Conservation (phyloP, 306 rosid species). For the Cyclanthera cordifolia region DNA sequence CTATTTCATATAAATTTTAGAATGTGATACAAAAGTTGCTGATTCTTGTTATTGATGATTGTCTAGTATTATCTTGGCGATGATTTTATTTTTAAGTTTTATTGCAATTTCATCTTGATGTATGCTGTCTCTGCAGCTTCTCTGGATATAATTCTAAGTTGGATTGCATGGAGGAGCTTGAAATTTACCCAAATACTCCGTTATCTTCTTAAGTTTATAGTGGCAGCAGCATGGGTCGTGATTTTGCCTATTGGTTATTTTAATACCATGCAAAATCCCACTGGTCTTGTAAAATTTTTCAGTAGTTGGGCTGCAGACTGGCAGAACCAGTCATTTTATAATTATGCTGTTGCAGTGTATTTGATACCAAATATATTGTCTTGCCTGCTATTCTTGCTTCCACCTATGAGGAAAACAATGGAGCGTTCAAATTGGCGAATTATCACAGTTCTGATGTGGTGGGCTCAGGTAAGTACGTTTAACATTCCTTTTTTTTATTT, state of each 20-base stretch:
- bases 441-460: conserved; percentile 75
- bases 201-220: conserved; percentile 69
- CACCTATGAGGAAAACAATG: conserved; percentile 59
- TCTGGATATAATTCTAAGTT: conserved; percentile 71
- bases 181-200: conserved; percentile 67
- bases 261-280: conserved; percentile 64
- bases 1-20: not conserved
- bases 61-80: not conserved
- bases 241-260: conserved; percentile 68
- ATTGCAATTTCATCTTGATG: conserved; percentile 10
- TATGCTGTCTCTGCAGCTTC: conserved; percentile 45
- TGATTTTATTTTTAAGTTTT: not conserved
- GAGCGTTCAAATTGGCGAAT: conserved; percentile 67
- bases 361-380: conserved; percentile 72
- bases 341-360: conserved; percentile 53
- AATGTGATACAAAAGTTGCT: not conserved
- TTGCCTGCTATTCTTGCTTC: conserved; percentile 68
- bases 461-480: conserved; percentile 78
- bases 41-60: not conserved
- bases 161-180: conserved; percentile 82
- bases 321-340: conserved; percentile 56
- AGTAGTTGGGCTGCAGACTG: conserved; percentile 80
- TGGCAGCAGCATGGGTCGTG: conserved; percentile 82
- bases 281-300: conserved; percentile 59
- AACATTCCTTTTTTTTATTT: conserved; percentile 12